Evolutionary conservation across 495 filamentous ascomycete species (phyloP), one percentile per base, ranked within the genome.

Genomic region (Lasiosphaeriaceae sp.): DNA sequence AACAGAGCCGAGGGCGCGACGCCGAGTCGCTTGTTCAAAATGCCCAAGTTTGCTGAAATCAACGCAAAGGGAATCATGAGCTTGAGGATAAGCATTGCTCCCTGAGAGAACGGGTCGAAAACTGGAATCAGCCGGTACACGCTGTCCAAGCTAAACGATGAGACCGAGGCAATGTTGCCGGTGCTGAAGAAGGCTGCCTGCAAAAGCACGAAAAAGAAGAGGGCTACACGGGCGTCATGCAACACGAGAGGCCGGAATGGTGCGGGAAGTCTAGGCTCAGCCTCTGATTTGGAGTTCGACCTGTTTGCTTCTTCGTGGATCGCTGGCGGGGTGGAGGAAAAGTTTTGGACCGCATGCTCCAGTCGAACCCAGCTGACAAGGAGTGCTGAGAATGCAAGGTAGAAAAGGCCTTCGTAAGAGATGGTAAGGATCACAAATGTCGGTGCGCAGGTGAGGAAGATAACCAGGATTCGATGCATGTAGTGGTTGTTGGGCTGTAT

Each of bases 181-280:
- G 92, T 96, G 74, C 87, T 87, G 81, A 99, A 99, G 78, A 99
- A 99, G 35, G 89, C 95, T 21, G 92, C 89, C 71, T 97, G 93
- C 16, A 99, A 81, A 12, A 99, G 82, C 65, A 88, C 90, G 65
- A 97, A 86, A 82, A 97, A 97, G 80, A 97, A 97, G 19, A 97
- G 80, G 11, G 91, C 86, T 31, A 94, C 86, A 43, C 95, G 90
- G 24, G 86, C 83, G 71, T 97, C 93, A 31, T 87, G 80, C 34
- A 97, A 80, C 22, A 80, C 86, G 23, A 97, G 80, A 2, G 86
- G 70, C 23, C 92, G 89, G 75, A 88, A 92, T 44, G 74, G 71
- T 55, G 60, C 43, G 12, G 61, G 23, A 5, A 20, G 71, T 66
- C 59, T 66, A 21, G 35, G 57, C 43, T 65, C 56, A 12, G 48